Evolutionary conservation across 108 stramenopile genomes (phyloP).

Genomic region (Chaetoceros tenuissimus): DNA sequence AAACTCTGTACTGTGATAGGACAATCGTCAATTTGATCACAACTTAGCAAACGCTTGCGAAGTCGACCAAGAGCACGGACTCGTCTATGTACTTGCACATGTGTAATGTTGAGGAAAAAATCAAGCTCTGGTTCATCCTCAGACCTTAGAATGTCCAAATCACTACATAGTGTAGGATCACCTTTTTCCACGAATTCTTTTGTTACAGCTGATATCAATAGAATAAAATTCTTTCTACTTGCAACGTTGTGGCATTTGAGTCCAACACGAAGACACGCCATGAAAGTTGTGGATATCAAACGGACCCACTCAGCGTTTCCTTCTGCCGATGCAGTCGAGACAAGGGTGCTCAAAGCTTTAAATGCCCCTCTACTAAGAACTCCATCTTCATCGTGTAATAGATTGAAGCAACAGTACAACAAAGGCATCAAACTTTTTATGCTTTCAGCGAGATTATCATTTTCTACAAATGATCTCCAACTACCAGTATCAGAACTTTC

Average conservation of each 20-base stretch:
- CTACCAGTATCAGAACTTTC: constrained; percentile 27
- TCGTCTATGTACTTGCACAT: constrained; percentile 94
- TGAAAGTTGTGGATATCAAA: constrained; percentile 52
- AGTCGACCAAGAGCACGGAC: constrained; percentile 68
- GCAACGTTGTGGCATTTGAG: constrained; percentile 30
- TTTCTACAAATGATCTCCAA: constrained; percentile 14
- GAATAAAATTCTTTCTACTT: constrained; percentile 45
- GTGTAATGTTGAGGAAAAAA: constrained; percentile 90
- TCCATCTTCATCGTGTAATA: constrained; percentile 61
- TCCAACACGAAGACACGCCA: constrained; percentile 52
- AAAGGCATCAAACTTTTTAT: constrained; percentile 49
- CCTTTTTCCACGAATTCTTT: constrained; percentile 17
- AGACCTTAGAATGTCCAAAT: constrained; percentile 45
- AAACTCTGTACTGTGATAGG: constrained; percentile 47
- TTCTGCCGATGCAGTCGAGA: constrained; percentile 23
- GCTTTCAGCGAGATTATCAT: constrained; percentile 7
- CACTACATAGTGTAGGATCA: constrained; percentile 65
- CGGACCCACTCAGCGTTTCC: constrained; percentile 34
- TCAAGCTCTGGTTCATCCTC: constrained; percentile 86
- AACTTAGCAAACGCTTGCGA: constrained; percentile 36
- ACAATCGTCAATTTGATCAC: background rate
- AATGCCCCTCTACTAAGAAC: constrained; percentile 62
- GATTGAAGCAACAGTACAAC: constrained; percentile 58
- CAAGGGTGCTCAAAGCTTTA: constrained; percentile 57
- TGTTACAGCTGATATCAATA: constrained; percentile 56